Evolutionary conservation across 176 grass and related monocot genomes (phyloP).

Genomic region (Oryza officinalis): DNA sequence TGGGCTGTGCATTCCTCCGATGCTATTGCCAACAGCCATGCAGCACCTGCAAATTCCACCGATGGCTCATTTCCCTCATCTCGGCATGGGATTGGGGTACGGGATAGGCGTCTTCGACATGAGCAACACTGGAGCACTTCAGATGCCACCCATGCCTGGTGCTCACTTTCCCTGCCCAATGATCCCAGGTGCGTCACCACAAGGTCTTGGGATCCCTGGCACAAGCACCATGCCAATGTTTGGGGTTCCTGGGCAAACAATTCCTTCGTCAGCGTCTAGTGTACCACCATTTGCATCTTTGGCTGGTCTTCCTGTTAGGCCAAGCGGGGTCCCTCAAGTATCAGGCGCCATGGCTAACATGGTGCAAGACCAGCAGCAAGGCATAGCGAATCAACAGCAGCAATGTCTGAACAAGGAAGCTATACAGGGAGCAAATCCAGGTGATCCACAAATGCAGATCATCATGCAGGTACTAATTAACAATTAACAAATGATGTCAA

Average conservation of each 20-base stretch:
- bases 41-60: constrained; percentile 53
- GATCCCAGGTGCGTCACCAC: constrained; percentile 37
- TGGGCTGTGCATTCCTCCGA: constrained; percentile 57
- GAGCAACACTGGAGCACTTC: constrained; percentile 41
- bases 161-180: constrained; percentile 36
- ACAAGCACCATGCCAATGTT: constrained; percentile 26
- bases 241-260: constrained; percentile 41
- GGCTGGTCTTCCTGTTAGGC: constrained; percentile 38
- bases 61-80: constrained; percentile 52
- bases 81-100: constrained; percentile 59
- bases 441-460: constrained; percentile 36
- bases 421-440: constrained; percentile 16
- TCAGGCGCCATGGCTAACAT: constrained; percentile 31
- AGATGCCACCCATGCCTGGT: constrained; percentile 42
- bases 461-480: constrained; percentile 19
- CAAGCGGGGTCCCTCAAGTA: constrained; percentile 36
- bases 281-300: constrained; percentile 30
- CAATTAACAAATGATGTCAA: not conserved
- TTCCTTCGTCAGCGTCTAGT: constrained; percentile 24
- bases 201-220: constrained; percentile 38
- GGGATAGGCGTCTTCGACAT: constrained; percentile 59
- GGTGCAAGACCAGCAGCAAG: constrained; percentile 32
- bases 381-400: constrained; percentile 30
- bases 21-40: constrained; percentile 50
- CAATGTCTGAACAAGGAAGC: constrained; percentile 39